Conservation (phyloP, 176 grass and related monocot species). For the Cenchrus purpureus region DNA sequence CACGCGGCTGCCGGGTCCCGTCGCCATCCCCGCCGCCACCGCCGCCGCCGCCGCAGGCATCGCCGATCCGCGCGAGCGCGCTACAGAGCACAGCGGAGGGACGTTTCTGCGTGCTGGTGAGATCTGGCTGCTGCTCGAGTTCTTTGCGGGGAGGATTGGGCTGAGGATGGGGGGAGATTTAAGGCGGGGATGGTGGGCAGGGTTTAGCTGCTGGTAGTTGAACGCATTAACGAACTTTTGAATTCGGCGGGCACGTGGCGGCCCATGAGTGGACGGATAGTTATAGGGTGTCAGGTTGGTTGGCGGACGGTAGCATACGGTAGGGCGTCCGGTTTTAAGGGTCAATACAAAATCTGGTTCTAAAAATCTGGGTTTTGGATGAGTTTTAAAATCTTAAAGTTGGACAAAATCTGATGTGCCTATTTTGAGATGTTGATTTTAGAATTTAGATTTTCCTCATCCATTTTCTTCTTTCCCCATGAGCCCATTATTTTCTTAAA, state of each 20-base stretch:
- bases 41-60: slow-evolving; percentile 34
- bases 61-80: neutral
- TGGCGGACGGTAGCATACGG: neutral
- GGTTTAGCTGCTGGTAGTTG: slow-evolving; percentile 56
- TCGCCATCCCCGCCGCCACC: slow-evolving; percentile 35
- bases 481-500: no score
- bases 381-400: no score
- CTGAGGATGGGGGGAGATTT: slow-evolving; percentile 9
- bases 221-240: slow-evolving; percentile 50
- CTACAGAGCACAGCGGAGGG: neutral
- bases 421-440: no score
- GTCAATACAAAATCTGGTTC: no score
- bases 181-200: slow-evolving; percentile 39
- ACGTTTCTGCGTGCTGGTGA: neutral
- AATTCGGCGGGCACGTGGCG: slow-evolving; percentile 1
- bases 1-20: slow-evolving; percentile 53
- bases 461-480: no score
- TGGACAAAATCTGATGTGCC: no score
- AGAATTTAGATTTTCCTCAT: no score
- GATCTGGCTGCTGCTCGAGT: neutral
- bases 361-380: no score
- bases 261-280: neutral
- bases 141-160: neutral
- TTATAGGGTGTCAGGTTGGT: neutral
- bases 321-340: neutral